phyloP scores from a whole-genome alignment of 345 rosid species.

The thale cress (Arabidopsis thaliana) region DNA sequence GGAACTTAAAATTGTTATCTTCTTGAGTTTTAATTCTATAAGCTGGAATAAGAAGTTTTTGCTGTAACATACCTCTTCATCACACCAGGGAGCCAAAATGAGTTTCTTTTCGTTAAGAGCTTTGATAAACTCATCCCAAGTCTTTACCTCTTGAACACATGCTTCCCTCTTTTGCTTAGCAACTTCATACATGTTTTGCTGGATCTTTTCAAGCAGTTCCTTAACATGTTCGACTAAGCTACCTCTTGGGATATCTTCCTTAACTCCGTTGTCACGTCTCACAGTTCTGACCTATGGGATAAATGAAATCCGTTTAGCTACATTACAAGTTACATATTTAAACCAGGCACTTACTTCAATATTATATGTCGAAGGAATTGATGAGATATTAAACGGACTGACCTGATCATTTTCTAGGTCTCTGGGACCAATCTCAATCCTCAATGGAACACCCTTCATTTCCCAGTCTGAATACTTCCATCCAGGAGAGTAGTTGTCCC shows the following conservation, averaged over 20 bases:
- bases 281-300: conserved; percentile 75
- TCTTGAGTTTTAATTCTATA: background rate
- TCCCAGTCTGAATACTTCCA: conserved; percentile 99
- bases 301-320: conserved; percentile 13
- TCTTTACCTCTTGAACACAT: conserved; percentile 65
- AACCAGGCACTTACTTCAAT: conserved; percentile 23
- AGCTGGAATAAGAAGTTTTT: background rate
- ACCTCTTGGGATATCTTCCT: conserved; percentile 64
- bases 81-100: conserved; percentile 99
- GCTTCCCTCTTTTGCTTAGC: conserved; percentile 79
- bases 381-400: conserved; percentile 22
- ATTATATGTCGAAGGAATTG: background rate
- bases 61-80: conserved; percentile 69
- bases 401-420: conserved; percentile 89
- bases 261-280: conserved; percentile 80
- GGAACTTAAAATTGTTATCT: background rate
- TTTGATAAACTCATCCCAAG: conserved; percentile 84
- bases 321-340: background rate
- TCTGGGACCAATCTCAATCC: conserved; percentile 96
- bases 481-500: conserved; percentile 95
- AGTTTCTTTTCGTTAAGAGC: conserved; percentile 80
- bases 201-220: conserved; percentile 65
- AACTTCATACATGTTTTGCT: conserved; percentile 63
- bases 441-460: conserved; percentile 95
- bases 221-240: conserved; percentile 66